Evolutionary conservation across 176 grass and related monocot genomes (phyloP).

Genomic region (Phoenix roebelenii): DNA sequence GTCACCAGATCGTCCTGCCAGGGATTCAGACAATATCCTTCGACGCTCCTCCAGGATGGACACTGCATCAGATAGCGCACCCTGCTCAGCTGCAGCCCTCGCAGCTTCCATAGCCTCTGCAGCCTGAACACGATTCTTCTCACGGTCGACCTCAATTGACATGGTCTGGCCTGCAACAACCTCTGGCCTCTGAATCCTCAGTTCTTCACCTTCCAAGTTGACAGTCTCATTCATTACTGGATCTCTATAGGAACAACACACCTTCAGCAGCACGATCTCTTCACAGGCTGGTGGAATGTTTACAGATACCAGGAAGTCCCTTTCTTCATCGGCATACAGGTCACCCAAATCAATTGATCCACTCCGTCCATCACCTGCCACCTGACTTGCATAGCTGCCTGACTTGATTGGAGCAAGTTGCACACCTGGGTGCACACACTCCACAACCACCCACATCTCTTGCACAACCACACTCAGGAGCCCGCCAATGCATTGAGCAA

Average conservation of each 20-base stretch:
- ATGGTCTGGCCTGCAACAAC: conserved; percentile 15
- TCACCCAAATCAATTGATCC: conserved; percentile 59
- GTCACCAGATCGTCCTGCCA: conserved; percentile 52
- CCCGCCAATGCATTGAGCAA: conserved; percentile 94
- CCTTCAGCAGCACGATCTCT: conserved; percentile 42
- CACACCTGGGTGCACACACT: conserved; percentile 55
- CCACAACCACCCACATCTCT: conserved; percentile 45
- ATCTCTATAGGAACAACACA: conserved; percentile 63
- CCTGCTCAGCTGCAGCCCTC: conserved; percentile 55
- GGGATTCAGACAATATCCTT: conserved; percentile 32
- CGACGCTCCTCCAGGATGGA: conserved; percentile 56
- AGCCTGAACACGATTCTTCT: conserved; percentile 61
- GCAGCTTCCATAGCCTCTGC: conserved; percentile 54
- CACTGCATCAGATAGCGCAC: conserved; percentile 56
- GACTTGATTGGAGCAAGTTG: conserved; percentile 61
- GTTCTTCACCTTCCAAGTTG: conserved; percentile 37
- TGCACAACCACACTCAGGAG: conserved; percentile 80
- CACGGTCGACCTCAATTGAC: conserved; percentile 74
- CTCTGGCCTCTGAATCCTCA: conserved; percentile 48
- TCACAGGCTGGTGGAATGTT: conserved; percentile 37
- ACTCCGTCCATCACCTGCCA: conserved; percentile 47
- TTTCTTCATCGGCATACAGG: conserved; percentile 91
- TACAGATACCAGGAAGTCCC: conserved; percentile 57
- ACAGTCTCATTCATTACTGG: conserved; percentile 48
- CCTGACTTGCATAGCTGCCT: conserved; percentile 55